Conservation (phyloP, 1,284 basidiomycete species). For the Trichosporon faecale region DNA sequence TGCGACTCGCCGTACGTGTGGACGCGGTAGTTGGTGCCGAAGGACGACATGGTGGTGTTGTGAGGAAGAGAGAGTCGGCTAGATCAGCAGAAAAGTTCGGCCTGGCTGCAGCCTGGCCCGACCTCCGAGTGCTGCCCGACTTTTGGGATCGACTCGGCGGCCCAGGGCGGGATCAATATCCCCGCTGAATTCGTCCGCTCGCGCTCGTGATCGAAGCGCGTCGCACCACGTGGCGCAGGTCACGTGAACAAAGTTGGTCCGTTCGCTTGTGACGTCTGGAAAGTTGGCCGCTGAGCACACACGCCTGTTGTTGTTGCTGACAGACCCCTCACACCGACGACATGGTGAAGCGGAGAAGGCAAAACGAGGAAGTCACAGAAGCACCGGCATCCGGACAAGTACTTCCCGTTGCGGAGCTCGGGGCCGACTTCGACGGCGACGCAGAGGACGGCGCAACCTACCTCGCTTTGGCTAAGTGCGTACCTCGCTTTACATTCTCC, state of each 20-base stretch:
- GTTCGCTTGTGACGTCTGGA: neutral
- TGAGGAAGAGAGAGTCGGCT: neutral
- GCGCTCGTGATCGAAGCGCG: neutral
- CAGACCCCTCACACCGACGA: neutral
- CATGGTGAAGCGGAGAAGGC: neutral
- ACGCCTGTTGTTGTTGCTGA: neutral
- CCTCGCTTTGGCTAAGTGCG: constrained; percentile 41
- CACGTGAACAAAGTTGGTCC: neutral
- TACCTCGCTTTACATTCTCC: neutral
- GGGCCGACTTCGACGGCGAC: constrained; percentile 37
- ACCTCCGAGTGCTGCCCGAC: neutral
- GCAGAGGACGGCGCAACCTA: constrained; percentile 40
- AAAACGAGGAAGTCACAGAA: constrained; percentile 16
- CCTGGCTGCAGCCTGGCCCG: neutral
- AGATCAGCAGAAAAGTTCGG: constrained; percentile 11
- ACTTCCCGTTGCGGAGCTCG: constrained; percentile 38
- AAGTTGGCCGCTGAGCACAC: neutral
- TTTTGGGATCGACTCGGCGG: constrained; percentile 8
- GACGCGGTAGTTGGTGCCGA: constrained; percentile 84
- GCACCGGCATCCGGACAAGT: constrained; percentile 23
- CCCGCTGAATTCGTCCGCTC: neutral
- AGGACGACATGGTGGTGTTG: constrained; percentile 73
- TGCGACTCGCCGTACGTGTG: constrained; percentile 98
- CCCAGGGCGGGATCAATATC: neutral
- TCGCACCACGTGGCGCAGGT: neutral